Evolutionary conservation across 2,329 filamentous ascomycete species (phyloP).

Genomic region (Aspergillus hiratsukae): DNA sequence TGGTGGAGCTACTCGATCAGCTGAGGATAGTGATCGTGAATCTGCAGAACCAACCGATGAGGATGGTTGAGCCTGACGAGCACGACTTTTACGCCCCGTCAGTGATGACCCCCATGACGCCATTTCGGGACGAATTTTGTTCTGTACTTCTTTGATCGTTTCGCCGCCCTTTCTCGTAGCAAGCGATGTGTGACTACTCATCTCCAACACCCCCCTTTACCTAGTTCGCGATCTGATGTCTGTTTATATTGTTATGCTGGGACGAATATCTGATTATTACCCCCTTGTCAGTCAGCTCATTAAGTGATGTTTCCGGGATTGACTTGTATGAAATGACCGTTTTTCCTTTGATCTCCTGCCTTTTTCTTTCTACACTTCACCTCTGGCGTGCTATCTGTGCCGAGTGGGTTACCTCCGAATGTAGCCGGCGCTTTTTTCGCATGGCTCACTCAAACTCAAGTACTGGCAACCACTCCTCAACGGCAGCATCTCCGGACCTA

Average conservation of each 20-base stretch:
- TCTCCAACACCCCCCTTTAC: conserved; percentile 13
- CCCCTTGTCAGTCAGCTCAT: conserved; percentile 5
- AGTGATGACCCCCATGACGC: conserved; percentile 12
- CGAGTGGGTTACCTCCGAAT: neutral
- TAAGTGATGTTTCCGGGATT: conserved; percentile 19
- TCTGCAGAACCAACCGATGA: conserved; percentile 46
- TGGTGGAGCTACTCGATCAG: conserved; percentile 32
- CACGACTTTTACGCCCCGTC: neutral
- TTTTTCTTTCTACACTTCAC: neutral
- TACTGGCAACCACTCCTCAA: neutral
- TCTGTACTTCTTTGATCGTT: conserved; percentile 19
- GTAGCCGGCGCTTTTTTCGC: neutral
- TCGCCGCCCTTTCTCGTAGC: conserved; percentile 22
- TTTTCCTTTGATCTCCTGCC: conserved; percentile 4
- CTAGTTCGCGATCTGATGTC: conserved; percentile 16
- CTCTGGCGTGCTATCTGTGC: neutral
- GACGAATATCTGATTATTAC: conserved; percentile 18
- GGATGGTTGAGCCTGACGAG: conserved; percentile 35
- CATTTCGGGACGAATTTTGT: conserved; percentile 27
- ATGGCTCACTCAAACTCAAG: neutral
- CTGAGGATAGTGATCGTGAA: conserved; percentile 52
- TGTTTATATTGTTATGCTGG: conserved; percentile 28
- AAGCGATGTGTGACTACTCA: conserved; percentile 31
- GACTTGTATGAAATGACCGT: conserved; percentile 24
- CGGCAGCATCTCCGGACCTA: neutral